Conservation (phyloP, 1,284 basidiomycete genomes). For the Cutaneotrichosporon dermatis region DNA sequence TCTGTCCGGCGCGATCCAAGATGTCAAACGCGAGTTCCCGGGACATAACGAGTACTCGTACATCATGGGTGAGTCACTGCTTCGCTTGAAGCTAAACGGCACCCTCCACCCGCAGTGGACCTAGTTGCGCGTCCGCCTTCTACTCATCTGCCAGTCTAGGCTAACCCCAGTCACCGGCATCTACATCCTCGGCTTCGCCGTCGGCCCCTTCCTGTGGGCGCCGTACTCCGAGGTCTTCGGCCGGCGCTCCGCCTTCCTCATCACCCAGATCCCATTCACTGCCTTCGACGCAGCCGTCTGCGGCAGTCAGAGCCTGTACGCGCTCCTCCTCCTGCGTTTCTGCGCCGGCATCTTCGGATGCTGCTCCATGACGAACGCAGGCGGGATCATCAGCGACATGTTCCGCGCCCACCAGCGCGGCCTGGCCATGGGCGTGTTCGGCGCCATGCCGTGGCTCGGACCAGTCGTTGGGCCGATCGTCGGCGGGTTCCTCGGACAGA, state of each 20-base stretch:
- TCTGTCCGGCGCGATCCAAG: constrained; percentile 22
- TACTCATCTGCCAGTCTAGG: no score
- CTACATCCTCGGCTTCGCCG: constrained; percentile 17
- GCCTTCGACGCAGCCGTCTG: constrained; percentile 49
- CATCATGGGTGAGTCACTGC: constrained; percentile 12
- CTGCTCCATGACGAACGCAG: constrained; percentile 50
- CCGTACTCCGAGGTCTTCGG: constrained; percentile 38
- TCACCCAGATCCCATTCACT: constrained; percentile 46
- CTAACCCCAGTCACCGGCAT: constrained; percentile 16
- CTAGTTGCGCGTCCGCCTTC: no score
- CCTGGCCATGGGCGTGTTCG: constrained; percentile 55
- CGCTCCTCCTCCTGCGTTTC: constrained; percentile 51
- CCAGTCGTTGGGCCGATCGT: constrained; percentile 28
- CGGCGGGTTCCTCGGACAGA: constrained; percentile 10
- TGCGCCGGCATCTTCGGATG: constrained; percentile 49
- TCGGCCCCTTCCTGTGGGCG: constrained; percentile 31
- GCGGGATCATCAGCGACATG: constrained; percentile 49
- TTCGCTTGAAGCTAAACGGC: no score
- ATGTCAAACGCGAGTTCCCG: constrained; percentile 24
- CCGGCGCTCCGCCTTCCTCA: constrained; percentile 43
- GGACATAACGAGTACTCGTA: constrained; percentile 22
- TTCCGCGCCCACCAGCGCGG: constrained; percentile 47
- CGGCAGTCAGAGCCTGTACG: constrained; percentile 44
- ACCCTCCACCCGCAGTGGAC: no score
- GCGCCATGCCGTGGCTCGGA: constrained; percentile 43